phyloP scores from a whole-genome alignment of 352 stramenopile species.

The Phytophthora fragariaefolia region DNA sequence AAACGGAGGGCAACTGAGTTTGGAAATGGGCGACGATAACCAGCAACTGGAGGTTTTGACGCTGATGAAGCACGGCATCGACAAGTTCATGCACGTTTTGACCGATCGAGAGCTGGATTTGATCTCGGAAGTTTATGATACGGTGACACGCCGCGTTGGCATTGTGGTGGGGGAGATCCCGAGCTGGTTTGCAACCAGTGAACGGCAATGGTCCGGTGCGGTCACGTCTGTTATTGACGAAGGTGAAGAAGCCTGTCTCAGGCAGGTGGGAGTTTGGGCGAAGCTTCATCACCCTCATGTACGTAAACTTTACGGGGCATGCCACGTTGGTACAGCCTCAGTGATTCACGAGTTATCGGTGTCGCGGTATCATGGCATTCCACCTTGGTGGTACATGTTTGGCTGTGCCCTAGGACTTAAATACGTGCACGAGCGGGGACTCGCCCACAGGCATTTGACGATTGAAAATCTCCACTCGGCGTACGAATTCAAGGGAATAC shows the following conservation, averaged over 20 bases:
- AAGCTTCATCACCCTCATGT: not conserved
- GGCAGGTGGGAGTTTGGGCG: not conserved
- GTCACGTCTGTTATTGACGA: too few relatives aligned
- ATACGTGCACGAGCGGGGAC: not conserved
- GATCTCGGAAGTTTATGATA: conserved; percentile 8
- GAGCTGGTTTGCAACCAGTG: conserved; percentile 7
- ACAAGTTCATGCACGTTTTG: conserved; percentile 1
- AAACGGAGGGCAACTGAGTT: not conserved
- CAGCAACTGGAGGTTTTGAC: conserved; percentile 30
- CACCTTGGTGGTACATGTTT: too few relatives aligned
- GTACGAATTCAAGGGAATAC: not conserved
- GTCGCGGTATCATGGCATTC: too few relatives aligned
- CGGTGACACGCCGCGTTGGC: not conserved
- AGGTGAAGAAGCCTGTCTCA: not conserved
- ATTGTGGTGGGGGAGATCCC: conserved; percentile 3
- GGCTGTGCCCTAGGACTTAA: not conserved
- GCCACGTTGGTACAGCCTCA: not conserved
- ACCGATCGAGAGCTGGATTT: conserved; percentile 11
- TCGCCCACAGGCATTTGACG: not conserved
- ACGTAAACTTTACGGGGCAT: conserved; percentile 1
- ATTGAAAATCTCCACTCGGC: not conserved
- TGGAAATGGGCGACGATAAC: conserved; percentile 12
- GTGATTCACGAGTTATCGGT: conserved; percentile 2
- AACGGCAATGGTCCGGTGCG: too few relatives aligned
- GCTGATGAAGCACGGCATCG: conserved; percentile 26